Evolutionary conservation across 2,329 filamentous ascomycete species (phyloP), one percentile per base, ranked within the genome.

Genomic region (Fusarium anthophilum): DNA sequence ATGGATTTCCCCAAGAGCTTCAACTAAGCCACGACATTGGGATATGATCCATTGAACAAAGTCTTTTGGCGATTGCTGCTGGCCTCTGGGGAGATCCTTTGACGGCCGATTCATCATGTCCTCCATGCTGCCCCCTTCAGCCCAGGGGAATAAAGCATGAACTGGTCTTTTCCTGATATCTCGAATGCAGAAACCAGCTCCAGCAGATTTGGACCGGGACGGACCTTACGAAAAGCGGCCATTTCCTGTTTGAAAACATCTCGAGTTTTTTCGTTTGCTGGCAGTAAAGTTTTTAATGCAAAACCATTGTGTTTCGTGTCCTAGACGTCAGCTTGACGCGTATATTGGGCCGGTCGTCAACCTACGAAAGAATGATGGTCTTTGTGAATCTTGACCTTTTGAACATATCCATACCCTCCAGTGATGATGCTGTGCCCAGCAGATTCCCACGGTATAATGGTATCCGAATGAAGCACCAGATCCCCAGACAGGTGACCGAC

Each of bases 111-210:
- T 26, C 51, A 69, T 63, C 8, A 69, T 2, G 5, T 63, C 37
- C 1, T 10, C 6, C 18, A 69, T 4, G 14, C 17, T 69, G 0
- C 64, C 66, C 1, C 45, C 64, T 2, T 58, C 38, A 3, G 66
- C 66, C 66, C 63, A 69, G 0, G 63, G 57, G 6, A 69, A 70
- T 1, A 69, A 59, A 69, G 48, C 50, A 51, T 60, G 18, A 37
- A 68, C 4, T 9, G 32, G 1, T 28, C 3, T 9, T 48, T 48
- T 24, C 18, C 6, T 8, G 18, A 37, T 8, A 61, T 45, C 6
- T 69, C 50, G 22, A 70, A 32, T 13, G 66, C 2, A 47, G 57
- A 38, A 9, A 50, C 0, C 2, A 69, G 18, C 15, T 70, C 45
- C 0, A 68, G 13, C 8, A 70, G 15, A 7, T 69, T 65, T 3